These are phyloP conservation scores for Trichomonascus vanleenenianus DNA, from an alignment of 805 yeast species.

Conservation along the genomic window DNA sequence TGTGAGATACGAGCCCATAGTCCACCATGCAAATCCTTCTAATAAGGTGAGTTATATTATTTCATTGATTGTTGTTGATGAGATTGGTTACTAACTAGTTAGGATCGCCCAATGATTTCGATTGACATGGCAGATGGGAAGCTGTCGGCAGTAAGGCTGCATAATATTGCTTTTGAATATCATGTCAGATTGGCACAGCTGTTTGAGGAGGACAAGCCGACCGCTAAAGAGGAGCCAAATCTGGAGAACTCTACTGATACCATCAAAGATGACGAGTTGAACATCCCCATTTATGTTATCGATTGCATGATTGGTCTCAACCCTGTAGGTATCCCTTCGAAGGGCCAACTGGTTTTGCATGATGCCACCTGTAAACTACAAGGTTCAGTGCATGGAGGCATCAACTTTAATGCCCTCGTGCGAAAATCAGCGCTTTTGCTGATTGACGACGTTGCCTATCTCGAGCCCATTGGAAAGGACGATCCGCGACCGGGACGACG, in stretches of 20 bases:
- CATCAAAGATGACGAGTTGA: conserved; percentile 10
- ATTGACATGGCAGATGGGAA: conserved; percentile 32
- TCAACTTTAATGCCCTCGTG: conserved; percentile 38
- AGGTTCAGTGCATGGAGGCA: conserved; percentile 30
- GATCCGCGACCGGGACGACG: not conserved
- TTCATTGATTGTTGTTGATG: not conserved
- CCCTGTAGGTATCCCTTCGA: conserved; percentile 55
- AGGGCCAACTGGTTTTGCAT: conserved; percentile 42
- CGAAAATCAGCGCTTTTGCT: conserved; percentile 45
- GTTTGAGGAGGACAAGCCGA: conserved; percentile 27
- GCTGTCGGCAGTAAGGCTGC: conserved; percentile 36
- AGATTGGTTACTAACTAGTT: not conserved
- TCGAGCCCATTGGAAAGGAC: conserved; percentile 21
- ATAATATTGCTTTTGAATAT: conserved; percentile 46
- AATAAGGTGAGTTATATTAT: conserved; percentile 7
- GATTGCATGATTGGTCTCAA: conserved; percentile 55
- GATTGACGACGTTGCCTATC: conserved; percentile 51
- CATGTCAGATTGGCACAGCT: conserved; percentile 50
- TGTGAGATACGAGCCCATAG: conserved; percentile 8
- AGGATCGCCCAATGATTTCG: conserved; percentile 35
- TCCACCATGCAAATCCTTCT: conserved; percentile 15
- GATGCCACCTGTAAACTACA: conserved; percentile 48
- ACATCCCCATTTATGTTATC: conserved; percentile 26
- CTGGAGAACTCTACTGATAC: conserved; percentile 11
- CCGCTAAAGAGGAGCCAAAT: conserved; percentile 11